Evolutionary conservation across 208 protist species (phyloP).

Genomic region (Balamuthia mandrillaris): DNA sequence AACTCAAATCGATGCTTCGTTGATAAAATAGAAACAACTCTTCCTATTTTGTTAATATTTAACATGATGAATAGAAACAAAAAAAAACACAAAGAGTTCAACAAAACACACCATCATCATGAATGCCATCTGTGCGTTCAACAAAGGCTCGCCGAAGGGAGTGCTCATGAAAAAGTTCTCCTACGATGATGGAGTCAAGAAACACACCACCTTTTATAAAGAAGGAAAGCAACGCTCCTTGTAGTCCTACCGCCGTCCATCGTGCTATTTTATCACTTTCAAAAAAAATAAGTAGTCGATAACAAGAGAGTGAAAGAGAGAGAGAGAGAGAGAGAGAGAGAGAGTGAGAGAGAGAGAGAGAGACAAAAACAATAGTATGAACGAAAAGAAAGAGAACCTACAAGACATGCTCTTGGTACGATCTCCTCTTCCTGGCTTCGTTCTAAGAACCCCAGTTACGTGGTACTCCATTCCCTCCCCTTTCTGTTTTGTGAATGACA

Average conservation of each 20-base stretch:
- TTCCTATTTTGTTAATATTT: too few species aligned
- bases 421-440: slow-evolving; percentile 55
- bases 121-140: neutral
- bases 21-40: too few species aligned
- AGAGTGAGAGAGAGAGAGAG: neutral
- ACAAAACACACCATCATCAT: too few species aligned
- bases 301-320: neutral
- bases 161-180: slow-evolving; percentile 26
- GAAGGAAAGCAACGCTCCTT: slow-evolving; percentile 49
- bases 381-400: neutral
- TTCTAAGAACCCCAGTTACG: slow-evolving; percentile 4
- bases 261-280: slow-evolving; percentile 54
- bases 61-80: too few species aligned
- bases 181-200: slow-evolving; percentile 29
- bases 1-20: too few species aligned
- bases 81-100: too few species aligned
- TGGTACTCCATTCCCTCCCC: neutral
- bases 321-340: neutral
- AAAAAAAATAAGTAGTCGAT: neutral
- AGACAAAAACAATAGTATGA: neutral
- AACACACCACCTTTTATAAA: slow-evolving; percentile 44
- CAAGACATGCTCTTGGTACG: slow-evolving; percentile 53
- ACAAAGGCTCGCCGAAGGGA: slow-evolving; percentile 22
- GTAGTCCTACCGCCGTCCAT: slow-evolving; percentile 51
- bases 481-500: neutral